A percentile compares a stretch with the other conserved stretches of the same genome.
Evolutionary conservation across 2,329 filamentous ascomycete genomes (phyloP).

Genomic region (Ilyonectria destructans): DNA sequence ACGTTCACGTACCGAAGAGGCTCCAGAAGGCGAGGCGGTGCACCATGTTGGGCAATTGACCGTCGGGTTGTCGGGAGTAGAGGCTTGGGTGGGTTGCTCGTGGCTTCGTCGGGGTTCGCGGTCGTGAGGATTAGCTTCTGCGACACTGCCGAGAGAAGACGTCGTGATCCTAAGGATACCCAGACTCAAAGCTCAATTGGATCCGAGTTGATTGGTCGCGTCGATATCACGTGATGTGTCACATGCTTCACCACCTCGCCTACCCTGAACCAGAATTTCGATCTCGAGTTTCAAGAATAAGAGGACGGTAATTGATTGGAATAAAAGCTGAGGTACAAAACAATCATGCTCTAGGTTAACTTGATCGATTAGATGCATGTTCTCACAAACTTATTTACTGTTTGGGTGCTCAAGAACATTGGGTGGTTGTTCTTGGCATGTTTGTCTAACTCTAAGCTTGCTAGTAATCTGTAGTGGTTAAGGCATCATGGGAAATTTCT

Average conservation of each 20-base stretch:
- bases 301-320: too few relatives aligned
- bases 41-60: slow-evolving; percentile 66
- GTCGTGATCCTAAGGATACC: slow-evolving; percentile 49
- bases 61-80: slow-evolving; percentile 37
- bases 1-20: slow-evolving; percentile 81
- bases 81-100: slow-evolving; percentile 34
- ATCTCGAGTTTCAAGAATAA: too few relatives aligned
- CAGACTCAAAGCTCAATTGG: slow-evolving; percentile 49
- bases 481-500: too few relatives aligned
- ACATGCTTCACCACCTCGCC: too few relatives aligned
- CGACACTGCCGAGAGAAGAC: slow-evolving; percentile 46
- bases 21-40: slow-evolving; percentile 85
- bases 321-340: neutral
- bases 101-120: slow-evolving; percentile 40
- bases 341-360: neutral
- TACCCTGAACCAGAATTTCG: slow-evolving; percentile 35
- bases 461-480: too few relatives aligned
- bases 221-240: slow-evolving; percentile 41
- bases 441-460: too few relatives aligned
- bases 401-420: too few relatives aligned
- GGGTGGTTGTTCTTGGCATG: too few relatives aligned
- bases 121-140: slow-evolving; percentile 42
- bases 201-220: slow-evolving; percentile 46
- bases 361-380: too few relatives aligned
- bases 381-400: too few relatives aligned